These are phyloP conservation scores for Pichia pseudocactophila DNA, from an alignment of 805 yeast genomes.

Conservation along the genomic window DNA sequence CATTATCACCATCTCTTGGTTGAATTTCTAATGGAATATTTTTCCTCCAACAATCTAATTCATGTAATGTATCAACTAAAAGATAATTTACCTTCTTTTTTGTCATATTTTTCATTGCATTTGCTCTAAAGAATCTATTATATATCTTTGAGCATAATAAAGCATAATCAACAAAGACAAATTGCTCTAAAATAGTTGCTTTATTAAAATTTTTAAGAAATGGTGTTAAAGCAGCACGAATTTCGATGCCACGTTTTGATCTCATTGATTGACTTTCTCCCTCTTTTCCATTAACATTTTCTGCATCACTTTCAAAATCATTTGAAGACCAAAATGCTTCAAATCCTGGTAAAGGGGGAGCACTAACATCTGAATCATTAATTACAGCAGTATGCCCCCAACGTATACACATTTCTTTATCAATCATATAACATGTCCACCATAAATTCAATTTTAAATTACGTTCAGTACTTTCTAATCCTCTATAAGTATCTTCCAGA, in stretches of 20 bases:
- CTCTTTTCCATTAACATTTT: background rate
- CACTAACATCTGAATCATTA: constrained; percentile 31
- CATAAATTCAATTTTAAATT: constrained; percentile 35
- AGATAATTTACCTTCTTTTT: constrained; percentile 11
- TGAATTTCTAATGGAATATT: constrained; percentile 21
- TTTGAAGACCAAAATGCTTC: constrained; percentile 18
- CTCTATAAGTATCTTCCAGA: constrained; percentile 34
- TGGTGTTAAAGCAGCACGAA: constrained; percentile 8
- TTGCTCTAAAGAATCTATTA: constrained; percentile 23
- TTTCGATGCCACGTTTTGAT: constrained; percentile 4
- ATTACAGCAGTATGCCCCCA: constrained; percentile 43
- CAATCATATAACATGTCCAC: constrained; percentile 41
- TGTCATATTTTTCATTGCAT: constrained; percentile 17
- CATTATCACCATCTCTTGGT: constrained; percentile 12
- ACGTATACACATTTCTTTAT: constrained; percentile 36
- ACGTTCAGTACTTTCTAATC: constrained; percentile 30
- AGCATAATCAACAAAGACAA: constrained; percentile 18
- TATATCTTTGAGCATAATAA: constrained; percentile 21
- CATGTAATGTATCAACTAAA: constrained; percentile 14
- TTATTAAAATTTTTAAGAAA: background rate
- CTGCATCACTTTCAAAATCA: background rate
- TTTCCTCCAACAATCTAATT: constrained; percentile 23
- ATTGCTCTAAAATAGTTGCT: constrained; percentile 10
- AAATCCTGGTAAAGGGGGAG: constrained; percentile 22
- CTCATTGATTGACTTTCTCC: constrained; percentile 5